These are phyloP conservation scores for Collariella sp. DNA, from an alignment of 495 filamentous ascomycete genomes.

Conservation along the genomic window DNA sequence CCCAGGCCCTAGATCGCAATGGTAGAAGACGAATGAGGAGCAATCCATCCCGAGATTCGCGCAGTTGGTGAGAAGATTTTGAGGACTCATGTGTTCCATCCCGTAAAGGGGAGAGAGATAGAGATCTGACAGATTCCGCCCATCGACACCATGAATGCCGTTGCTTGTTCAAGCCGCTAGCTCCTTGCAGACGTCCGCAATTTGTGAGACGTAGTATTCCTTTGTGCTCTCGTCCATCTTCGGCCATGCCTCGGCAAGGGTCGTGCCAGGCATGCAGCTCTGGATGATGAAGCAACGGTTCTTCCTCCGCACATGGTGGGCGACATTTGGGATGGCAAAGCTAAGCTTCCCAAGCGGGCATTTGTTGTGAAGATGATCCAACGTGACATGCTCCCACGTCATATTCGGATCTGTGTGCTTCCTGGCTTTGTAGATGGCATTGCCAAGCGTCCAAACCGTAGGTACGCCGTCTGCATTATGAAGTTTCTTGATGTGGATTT, in stretches of 20 bases:
- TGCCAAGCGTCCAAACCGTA: constrained; percentile 1
- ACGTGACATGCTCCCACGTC: constrained; percentile 10
- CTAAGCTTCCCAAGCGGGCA: constrained; percentile 5
- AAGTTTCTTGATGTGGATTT: constrained; percentile 5
- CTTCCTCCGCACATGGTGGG: constrained; percentile 2
- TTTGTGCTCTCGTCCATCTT: constrained; percentile 8
- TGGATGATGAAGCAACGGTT: constrained; percentile 9
- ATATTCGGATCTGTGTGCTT: constrained; percentile 6
- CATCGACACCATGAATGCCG: too few relatives aligned
- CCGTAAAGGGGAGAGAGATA: too few relatives aligned
- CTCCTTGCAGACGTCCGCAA: too few relatives aligned
- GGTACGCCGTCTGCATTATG: constrained; percentile 6
- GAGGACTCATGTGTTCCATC: too few relatives aligned
- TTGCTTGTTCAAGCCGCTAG: too few relatives aligned
- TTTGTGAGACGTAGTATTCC: constrained; percentile 9
- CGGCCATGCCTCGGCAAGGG: constrained; percentile 4
- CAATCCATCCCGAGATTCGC: too few relatives aligned
- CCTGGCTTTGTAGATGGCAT: constrained; percentile 8
- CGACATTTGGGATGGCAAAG: constrained; percentile 2
- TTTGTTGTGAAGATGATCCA: constrained; percentile 10
- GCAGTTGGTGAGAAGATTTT: too few relatives aligned
- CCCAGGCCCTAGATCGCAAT: constrained; percentile 2
- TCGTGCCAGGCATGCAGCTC: constrained; percentile 4
- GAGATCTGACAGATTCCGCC: too few relatives aligned
- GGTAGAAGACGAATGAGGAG: constrained; percentile 3